phyloP scores from a whole-genome alignment of 2,329 filamentous ascomycete species.

The Fusarium sp. region DNA sequence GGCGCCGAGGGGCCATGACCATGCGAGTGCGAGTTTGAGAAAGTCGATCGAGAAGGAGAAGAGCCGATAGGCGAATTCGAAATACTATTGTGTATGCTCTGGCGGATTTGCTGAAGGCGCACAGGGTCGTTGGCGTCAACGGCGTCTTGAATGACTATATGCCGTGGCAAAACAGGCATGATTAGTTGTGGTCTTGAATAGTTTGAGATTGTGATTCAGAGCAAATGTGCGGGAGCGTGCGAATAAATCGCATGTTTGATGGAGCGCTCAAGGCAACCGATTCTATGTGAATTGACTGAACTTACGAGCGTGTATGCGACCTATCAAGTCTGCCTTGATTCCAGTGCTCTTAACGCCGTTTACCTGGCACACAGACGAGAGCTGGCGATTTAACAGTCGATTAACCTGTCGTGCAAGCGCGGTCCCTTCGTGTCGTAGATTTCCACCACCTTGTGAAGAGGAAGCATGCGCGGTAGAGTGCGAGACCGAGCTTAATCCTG shows the following conservation, averaged over 20 bases:
- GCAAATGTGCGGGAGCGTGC: neutral
- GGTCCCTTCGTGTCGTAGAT: constrained; percentile 58
- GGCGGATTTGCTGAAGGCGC: constrained; percentile 58
- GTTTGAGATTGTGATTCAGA: neutral
- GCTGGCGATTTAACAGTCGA: constrained; percentile 68
- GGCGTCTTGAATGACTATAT: constrained; percentile 57
- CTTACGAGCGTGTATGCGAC: constrained; percentile 82
- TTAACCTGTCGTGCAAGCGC: constrained; percentile 59
- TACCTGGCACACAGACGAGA: constrained; percentile 79
- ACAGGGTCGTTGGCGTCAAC: constrained; percentile 52
- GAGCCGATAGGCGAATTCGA: constrained; percentile 43
- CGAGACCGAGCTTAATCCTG: constrained; percentile 40
- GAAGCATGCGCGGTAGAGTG: constrained; percentile 29
- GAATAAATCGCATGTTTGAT: neutral
- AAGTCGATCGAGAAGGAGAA: constrained; percentile 34
- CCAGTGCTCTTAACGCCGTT: constrained; percentile 83
- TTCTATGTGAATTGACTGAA: constrained; percentile 42
- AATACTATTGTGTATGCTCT: constrained; percentile 55
- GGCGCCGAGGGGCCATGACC: constrained; percentile 20
- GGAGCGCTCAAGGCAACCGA: neutral
- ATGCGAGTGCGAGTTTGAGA: constrained; percentile 20
- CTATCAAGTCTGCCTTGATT: constrained; percentile 85
- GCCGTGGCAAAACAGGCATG: constrained; percentile 13
- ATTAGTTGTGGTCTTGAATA: constrained; percentile 9
- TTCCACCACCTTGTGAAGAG: constrained; percentile 40